phyloP scores from a whole-genome alignment of 306 rosid genomes.

The Pterocarpus macrocarpus region DNA sequence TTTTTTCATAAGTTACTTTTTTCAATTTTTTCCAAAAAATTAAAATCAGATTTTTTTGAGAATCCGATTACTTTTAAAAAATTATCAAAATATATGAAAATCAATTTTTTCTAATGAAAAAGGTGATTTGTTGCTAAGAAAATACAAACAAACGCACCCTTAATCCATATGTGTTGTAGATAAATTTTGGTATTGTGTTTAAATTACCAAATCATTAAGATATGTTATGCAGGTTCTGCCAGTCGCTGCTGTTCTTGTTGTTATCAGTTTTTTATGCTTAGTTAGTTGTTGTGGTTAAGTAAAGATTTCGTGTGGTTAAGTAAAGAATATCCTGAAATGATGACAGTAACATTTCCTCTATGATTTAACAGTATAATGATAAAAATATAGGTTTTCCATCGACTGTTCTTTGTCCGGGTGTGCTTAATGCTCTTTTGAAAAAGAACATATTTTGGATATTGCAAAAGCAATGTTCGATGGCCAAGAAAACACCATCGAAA shows the following conservation, averaged over 20 bases:
- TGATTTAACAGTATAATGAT: not conserved
- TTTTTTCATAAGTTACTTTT: too few species aligned
- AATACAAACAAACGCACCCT: too few species aligned
- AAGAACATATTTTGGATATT: not conserved
- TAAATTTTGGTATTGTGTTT: not conserved
- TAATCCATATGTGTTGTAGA: too few species aligned
- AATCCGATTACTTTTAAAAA: too few species aligned
- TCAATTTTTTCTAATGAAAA: too few species aligned
- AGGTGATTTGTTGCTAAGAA: too few species aligned
- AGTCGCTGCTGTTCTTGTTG: not conserved
- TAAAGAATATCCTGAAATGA: constrained; percentile 8
- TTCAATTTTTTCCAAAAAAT: too few species aligned
- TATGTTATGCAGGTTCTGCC: constrained; percentile 2
- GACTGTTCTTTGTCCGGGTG: not conserved
- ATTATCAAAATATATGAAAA: too few species aligned
- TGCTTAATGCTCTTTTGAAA: constrained; percentile 4
- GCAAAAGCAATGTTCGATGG: not conserved
- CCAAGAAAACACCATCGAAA: not conserved
- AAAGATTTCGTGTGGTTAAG: not conserved
- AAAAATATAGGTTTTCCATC: not conserved
- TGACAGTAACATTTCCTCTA: not conserved
- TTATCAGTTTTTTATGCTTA: not conserved
- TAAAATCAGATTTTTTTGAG: too few species aligned
- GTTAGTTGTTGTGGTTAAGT: too few species aligned
- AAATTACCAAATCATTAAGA: not conserved